phyloP scores from a whole-genome alignment of 2,329 filamentous ascomycete genomes.

The Diplodia mutila region DNA sequence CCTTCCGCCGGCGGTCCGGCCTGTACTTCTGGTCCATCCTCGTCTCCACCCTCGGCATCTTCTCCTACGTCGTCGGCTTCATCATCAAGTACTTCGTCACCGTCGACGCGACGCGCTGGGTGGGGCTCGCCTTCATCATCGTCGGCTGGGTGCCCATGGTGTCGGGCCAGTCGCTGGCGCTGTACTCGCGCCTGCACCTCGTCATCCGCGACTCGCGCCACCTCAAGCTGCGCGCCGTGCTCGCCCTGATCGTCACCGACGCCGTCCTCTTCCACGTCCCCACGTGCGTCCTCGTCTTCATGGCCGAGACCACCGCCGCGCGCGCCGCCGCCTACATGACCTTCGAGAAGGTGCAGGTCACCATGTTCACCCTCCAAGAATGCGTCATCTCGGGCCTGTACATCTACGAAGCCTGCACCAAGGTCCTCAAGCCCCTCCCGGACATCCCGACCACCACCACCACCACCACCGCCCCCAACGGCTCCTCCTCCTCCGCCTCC shows the following conservation, averaged over 20 bases:
- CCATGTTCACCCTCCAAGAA: slow-evolving; percentile 48
- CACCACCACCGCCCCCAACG: slow-evolving; percentile 15
- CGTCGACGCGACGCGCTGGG: neutral
- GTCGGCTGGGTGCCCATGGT: slow-evolving; percentile 65
- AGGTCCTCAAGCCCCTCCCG: neutral
- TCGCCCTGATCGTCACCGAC: slow-evolving; percentile 63
- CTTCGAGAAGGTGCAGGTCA: slow-evolving; percentile 52
- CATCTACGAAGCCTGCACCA: slow-evolving; percentile 13
- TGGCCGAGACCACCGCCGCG: slow-evolving; percentile 48
- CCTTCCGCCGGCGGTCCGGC: slow-evolving; percentile 52
- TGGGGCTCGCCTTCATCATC: slow-evolving; percentile 44
- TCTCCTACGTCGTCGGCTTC: slow-evolving; percentile 54
- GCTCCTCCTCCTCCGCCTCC: slow-evolving; percentile 39
- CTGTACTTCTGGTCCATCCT: slow-evolving; percentile 57
- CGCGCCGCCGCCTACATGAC: slow-evolving; percentile 44
- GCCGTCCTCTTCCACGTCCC: slow-evolving; percentile 59
- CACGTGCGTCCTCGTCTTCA: slow-evolving; percentile 60
- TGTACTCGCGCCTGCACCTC: slow-evolving; percentile 66
- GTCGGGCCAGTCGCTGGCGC: slow-evolving; percentile 63
- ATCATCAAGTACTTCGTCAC: slow-evolving; percentile 50
- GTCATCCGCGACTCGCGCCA: slow-evolving; percentile 57
- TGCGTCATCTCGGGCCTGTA: slow-evolving; percentile 31
- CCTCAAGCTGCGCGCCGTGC: slow-evolving; percentile 52
- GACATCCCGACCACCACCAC: neutral
- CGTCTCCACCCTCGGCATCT: slow-evolving; percentile 48